Base-by-base conservation (phyloP, 495 filamentous ascomycete genomes). In the Talaromyces liani region DNA sequence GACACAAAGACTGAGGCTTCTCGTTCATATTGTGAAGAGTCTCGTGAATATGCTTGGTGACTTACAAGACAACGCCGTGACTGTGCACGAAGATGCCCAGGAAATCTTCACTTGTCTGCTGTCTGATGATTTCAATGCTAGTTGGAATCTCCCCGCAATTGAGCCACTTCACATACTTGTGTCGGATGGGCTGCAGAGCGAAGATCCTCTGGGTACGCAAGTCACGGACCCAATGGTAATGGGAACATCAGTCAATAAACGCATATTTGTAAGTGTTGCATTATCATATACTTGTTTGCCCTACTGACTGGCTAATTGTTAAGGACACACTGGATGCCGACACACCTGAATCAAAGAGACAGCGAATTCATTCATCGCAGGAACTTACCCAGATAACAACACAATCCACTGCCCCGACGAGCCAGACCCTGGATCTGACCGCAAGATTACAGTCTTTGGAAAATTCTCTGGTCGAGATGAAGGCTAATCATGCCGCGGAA, bases 1-100 rank as follows among this genome's bases (percentile, higher is more conserved):
- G 33, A 51, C 69, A 0, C 73, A 79, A 53, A 75, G 77, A 57
- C 64, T 84, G 33, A 72, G 68, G 12, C 62, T 75, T 36, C 66
- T 82, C 7, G 65, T 82, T 20, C 73, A 73, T 34, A 72, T 74
- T 65, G 73, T 77, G 22, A 67, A 67, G 6, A 74, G 75, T 41
- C 69, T 80, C 18, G 74, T 75, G 57, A 69, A 79, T 41, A 70
- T 75, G 4, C 79, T 82, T 5, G 82, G 82, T 16, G 74, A 80
- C 57, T 72, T 84, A 4, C 76, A 80, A 57, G 71, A 79, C 51
- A 72, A 80, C 65, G 80, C 80, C 6, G 69, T 78, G 12, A 69
- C 69, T 8, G 71, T 82, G n/a, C 69, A 70, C 10, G 77, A 79
- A 53, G 73, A 79, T 65, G 82, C 75, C 16, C 75, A 80, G 27